Conservation (phyloP, 176 grass and related monocot species). For the Urochloa ruziziensis region DNA sequence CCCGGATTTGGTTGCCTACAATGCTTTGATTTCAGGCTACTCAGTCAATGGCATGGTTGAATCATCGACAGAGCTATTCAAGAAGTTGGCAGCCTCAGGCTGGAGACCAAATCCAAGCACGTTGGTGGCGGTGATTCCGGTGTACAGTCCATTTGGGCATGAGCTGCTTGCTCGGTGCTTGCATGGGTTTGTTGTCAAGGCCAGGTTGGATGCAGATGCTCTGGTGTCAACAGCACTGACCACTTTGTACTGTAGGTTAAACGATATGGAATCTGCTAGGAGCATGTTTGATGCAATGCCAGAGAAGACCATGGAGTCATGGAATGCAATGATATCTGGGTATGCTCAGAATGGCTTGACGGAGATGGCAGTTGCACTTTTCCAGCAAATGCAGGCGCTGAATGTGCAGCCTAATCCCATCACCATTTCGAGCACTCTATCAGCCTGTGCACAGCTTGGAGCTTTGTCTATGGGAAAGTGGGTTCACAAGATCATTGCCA, state of each 20-base stretch:
- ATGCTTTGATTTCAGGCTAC: constrained; percentile 74
- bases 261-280: constrained; percentile 66
- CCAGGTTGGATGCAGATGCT: constrained; percentile 53
- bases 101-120: constrained; percentile 53
- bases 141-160: constrained; percentile 60
- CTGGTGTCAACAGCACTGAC: constrained; percentile 58
- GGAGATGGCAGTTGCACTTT: constrained; percentile 58
- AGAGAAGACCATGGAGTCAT: constrained; percentile 73
- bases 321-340: constrained; percentile 85
- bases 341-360: constrained; percentile 69
- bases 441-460: constrained; percentile 78
- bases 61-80: constrained; percentile 61
- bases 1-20: constrained; percentile 72
- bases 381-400: constrained; percentile 64
- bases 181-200: constrained; percentile 43
- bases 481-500: constrained; percentile 61
- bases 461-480: constrained; percentile 74
- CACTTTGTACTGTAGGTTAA: constrained; percentile 69
- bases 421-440: constrained; percentile 63
- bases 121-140: constrained; percentile 63
- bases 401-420: constrained; percentile 65
- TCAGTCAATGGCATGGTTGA: constrained; percentile 50
- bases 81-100: constrained; percentile 32
- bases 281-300: constrained; percentile 62
- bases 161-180: constrained; percentile 45